Base-by-base conservation (phyloP, 345 rosid species). In the Camelina sativa region DNA sequence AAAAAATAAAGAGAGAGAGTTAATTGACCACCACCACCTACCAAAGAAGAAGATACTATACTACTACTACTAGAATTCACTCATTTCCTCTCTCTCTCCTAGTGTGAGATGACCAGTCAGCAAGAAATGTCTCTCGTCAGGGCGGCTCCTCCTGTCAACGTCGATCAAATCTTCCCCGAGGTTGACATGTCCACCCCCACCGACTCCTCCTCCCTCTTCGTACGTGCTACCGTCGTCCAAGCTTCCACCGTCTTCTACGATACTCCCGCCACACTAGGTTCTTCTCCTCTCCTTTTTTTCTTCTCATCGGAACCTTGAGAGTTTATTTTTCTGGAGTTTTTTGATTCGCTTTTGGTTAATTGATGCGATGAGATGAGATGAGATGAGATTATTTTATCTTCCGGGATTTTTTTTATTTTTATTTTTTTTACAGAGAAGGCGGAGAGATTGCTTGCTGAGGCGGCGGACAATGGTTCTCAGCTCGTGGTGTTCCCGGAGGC, bases 401-500 rank as follows among this genome's bases (percentile, higher is more conserved):
- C 2, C 3, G 67, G n/a, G 6, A 2, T 25, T 25, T 28, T 54
- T n/a, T n/a, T n/a, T n/a, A n/a, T n/a, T n/a, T n/a, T n/a, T n/a
- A n/a, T n/a, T n/a, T n/a, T n/a, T n/a, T 61, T 11, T 51, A 53
- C 83, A 91, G 97, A 87, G 43, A 91, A 94, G 85, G 98, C 96
- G 20, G 97, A 94, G 85, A 86, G 95, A 58, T 76, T 94, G 69
- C 76, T 91, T 72, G 88, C 91, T 2, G 98, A 91, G 81, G 96
- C 97, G 48, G 97, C 97, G 55, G 96, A 86, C 9, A 79, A 75
- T 25, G 98, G 98, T 5, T 83, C 97, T 5, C 92, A 89, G 78
- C 84, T 94, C 54, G 97, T 94, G 25, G 91, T 94, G 67, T 91
- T 94, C 77, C 98, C 98, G 13, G 98, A 94, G 79, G 97, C 98